Evolutionary conservation across 345 rosid species (phyloP).

Genomic region (Populus deltoides): DNA sequence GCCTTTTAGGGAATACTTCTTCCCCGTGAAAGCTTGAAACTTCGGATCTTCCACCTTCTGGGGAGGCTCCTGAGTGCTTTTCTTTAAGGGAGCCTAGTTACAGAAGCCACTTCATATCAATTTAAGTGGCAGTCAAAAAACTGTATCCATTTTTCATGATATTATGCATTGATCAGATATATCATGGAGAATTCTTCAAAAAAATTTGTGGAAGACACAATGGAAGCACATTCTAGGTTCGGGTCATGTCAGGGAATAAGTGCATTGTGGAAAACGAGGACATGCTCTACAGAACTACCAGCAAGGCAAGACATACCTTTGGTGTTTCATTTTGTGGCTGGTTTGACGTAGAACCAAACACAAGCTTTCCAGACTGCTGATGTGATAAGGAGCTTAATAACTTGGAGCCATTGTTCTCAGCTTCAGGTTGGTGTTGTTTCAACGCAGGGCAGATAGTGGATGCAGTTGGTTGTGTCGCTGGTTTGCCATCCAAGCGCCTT

Average conservation of each 20-base stretch:
- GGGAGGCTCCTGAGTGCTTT: conserved; percentile 27
- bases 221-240: background rate
- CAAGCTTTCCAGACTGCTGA: conserved; percentile 43
- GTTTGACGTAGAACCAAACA: conserved; percentile 49
- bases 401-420: conserved; percentile 27
- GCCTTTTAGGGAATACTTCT: conserved; percentile 52
- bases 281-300: background rate
- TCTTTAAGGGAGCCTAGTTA: conserved; percentile 30
- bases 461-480: conserved; percentile 23
- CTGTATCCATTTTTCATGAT: no score
- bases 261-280: background rate
- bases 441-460: conserved; percentile 7
- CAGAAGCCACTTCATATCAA: conserved; percentile 9
- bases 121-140: background rate
- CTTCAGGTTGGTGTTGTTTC: conserved; percentile 19
- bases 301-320: conserved; percentile 28
- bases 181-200: no score
- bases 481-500: conserved; percentile 57
- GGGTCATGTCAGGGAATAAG: no score
- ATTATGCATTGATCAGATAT: no score
- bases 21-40: conserved; percentile 65
- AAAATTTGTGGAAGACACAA: no score
- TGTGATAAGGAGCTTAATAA: conserved; percentile 22
- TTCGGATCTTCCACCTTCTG: conserved; percentile 40
- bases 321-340: conserved; percentile 22